Conservation (phyloP, 345 rosid genomes). For the Leavenworthia alabamica region DNA sequence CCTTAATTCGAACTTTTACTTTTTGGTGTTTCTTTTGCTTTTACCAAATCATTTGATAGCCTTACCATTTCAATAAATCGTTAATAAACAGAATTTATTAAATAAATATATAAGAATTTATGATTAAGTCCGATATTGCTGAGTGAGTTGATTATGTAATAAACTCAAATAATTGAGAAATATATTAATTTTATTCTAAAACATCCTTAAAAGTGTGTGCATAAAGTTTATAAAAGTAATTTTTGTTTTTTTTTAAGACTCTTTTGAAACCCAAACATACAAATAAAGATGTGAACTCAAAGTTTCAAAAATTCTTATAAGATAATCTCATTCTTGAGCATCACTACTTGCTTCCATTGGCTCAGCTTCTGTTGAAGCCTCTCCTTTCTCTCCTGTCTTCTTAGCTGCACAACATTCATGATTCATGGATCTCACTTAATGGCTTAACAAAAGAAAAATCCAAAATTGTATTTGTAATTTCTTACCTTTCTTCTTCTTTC, state of each 20-base stretch:
- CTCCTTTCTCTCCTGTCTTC: slow-evolving; percentile 60
- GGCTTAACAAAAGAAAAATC: background rate
- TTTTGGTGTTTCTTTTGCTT: background rate
- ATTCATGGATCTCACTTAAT: background rate
- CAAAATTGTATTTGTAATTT: background rate
- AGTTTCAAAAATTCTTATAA: slow-evolving; percentile 49
- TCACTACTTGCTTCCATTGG: slow-evolving; percentile 57
- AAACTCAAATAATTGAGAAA: no score
- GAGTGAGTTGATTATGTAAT: slow-evolving; percentile 21
- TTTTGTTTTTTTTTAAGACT: background rate
- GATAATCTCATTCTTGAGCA: slow-evolving; percentile 33
- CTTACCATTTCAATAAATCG: no score
- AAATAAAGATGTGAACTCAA: slow-evolving; percentile 22
- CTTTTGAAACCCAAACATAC: slow-evolving; percentile 31
- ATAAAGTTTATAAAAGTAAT: slow-evolving; percentile 24
- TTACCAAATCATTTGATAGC: no score
- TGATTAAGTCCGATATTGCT: slow-evolving; percentile 26
- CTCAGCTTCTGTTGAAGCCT: slow-evolving; percentile 50
- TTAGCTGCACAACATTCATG: slow-evolving; percentile 45
- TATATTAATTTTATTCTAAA: no score
- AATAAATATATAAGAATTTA: slow-evolving; percentile 11
- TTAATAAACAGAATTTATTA: no score
- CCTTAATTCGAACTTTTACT: no score
- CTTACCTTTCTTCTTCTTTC: slow-evolving; percentile 96
- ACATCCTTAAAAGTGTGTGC: slow-evolving; percentile 57